A percentile compares a stretch with the other conserved stretches of the same genome.
Evolutionary conservation across 2,329 filamentous ascomycete species (phyloP).

Genomic region (Talaromyces sp.): DNA sequence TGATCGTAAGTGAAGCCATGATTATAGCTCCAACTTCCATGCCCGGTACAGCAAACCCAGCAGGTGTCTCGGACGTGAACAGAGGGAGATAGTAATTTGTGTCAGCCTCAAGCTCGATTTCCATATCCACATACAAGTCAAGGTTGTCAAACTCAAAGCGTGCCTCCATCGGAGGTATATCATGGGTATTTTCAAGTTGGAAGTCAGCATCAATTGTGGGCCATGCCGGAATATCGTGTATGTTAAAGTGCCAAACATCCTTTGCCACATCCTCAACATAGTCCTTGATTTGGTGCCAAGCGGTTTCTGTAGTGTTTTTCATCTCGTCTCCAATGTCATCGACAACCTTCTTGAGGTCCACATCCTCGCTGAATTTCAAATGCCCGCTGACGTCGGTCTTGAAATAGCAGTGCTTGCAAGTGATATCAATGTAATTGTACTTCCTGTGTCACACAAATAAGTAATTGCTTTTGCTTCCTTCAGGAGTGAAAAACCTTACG

Average conservation of each 20-base stretch:
- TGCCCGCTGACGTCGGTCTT: slow-evolving; percentile 31
- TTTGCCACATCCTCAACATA: slow-evolving; percentile 1
- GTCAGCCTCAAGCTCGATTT: slow-evolving; percentile 37
- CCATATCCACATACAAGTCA: slow-evolving; percentile 49
- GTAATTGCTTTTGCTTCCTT: no score
- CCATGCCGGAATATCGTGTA: neutral
- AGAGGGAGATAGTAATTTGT: slow-evolving; percentile 46
- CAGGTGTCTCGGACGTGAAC: slow-evolving; percentile 41
- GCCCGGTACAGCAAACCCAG: slow-evolving; percentile 39
- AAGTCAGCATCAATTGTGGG: slow-evolving; percentile 40
- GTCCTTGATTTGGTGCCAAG: neutral
- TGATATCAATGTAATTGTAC: no score
- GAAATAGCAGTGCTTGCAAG: no score
- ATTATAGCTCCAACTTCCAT: slow-evolving; percentile 46
- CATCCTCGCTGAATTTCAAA: slow-evolving; percentile 35
- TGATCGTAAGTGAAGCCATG: slow-evolving; percentile 49
- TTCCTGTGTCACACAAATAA: no score
- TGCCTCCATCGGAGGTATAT: slow-evolving; percentile 21
- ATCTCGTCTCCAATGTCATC: slow-evolving; percentile 19
- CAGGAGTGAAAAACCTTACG: no score
- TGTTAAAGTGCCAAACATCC: neutral
- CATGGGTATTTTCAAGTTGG: slow-evolving; percentile 20
- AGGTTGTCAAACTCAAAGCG: slow-evolving; percentile 46
- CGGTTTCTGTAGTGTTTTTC: neutral
- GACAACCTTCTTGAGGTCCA: slow-evolving; percentile 11